Evolutionary conservation across 345 rosid genomes (phyloP).

Genomic region (Crucihimalaya himalaica): DNA sequence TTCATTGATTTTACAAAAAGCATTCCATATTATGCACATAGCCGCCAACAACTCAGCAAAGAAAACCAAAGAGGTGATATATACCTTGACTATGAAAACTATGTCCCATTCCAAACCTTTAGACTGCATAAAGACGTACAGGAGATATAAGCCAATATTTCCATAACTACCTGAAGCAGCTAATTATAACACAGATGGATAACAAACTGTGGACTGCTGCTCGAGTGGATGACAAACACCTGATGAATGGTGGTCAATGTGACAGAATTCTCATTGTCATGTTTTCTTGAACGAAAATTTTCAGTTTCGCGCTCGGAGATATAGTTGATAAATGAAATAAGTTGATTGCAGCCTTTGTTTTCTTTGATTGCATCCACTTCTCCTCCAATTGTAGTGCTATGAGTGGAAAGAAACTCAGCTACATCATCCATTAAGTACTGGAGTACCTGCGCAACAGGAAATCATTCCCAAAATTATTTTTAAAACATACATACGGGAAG

Average conservation of each 20-base stretch:
- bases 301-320: constrained; percentile 68
- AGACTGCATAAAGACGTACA: constrained; percentile 59
- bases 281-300: constrained; percentile 72
- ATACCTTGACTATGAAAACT: constrained; percentile 92
- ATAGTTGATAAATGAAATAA: constrained; percentile 63
- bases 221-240: constrained; percentile 45
- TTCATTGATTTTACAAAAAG: not conserved
- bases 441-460: constrained; percentile 67
- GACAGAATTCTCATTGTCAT: constrained; percentile 75
- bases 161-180: constrained; percentile 13
- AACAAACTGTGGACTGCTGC: constrained; percentile 6
- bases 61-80: constrained; percentile 20
- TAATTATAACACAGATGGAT: constrained; percentile 19
- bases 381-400: constrained; percentile 42
- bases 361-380: constrained; percentile 41
- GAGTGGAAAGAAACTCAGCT: constrained; percentile 65
- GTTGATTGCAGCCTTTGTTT: constrained; percentile 59
- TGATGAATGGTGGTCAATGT: constrained; percentile 97
- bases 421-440: constrained; percentile 89
- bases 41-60: not conserved
- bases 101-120: constrained; percentile 98
- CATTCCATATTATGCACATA: constrained; percentile 13
- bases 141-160: constrained; percentile 22
- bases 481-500: constrained; percentile 1
- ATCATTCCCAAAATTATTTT: constrained; percentile 10